These are phyloP conservation scores for Picea glauca DNA, from an alignment of 75 land plant species.

Conservation along the genomic window DNA sequence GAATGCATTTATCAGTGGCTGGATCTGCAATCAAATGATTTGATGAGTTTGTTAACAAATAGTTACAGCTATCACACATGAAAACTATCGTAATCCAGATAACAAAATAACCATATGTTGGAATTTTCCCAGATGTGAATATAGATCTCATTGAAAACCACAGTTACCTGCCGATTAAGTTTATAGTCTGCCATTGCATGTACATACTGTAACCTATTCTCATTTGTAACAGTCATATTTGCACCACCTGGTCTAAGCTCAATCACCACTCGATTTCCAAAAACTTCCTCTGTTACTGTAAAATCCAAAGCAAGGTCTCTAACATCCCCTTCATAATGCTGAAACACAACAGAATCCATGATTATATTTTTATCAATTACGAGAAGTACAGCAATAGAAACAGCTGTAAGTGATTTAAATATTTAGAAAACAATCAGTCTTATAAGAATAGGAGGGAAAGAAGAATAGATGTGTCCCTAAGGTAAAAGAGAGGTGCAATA, in stretches of 20 bases:
- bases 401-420: background rate
- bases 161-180: slow-evolving; percentile 79
- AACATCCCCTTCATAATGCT: slow-evolving; percentile 92
- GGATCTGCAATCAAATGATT: slow-evolving; percentile 41
- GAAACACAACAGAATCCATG: slow-evolving; percentile 8
- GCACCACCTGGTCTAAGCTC: slow-evolving; percentile 85
- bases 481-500: background rate
- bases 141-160: background rate
- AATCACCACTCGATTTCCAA: slow-evolving; percentile 59
- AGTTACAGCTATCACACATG: background rate
- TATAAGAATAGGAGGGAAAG: background rate
- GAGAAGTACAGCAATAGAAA: background rate
- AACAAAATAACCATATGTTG: slow-evolving; percentile 1
- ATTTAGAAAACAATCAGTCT: background rate
- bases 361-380: background rate
- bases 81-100: background rate
- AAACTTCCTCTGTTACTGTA: slow-evolving; percentile 80
- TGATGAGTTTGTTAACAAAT: background rate
- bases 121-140: background rate
- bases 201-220: slow-evolving; percentile 89
- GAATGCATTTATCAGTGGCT: slow-evolving; percentile 85
- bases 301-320: slow-evolving; percentile 84
- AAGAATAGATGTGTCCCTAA: background rate
- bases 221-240: slow-evolving; percentile 75
- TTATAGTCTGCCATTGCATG: slow-evolving; percentile 96